These are phyloP conservation scores for Luffa acutangula DNA, from an alignment of 306 rosid genomes.

Conservation along the genomic window DNA sequence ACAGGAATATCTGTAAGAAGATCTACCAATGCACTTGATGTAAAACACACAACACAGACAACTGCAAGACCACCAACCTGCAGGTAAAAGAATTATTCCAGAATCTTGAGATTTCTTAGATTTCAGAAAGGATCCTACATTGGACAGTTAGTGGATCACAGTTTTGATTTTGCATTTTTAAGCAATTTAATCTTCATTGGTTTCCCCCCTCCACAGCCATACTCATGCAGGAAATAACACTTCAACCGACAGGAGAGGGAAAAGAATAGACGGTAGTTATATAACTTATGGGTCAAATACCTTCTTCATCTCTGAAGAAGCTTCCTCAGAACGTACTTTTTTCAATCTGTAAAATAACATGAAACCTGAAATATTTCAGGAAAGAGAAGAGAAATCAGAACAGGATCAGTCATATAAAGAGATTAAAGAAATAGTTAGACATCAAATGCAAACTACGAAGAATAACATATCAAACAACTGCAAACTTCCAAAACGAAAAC, in stretches of 20 bases:
- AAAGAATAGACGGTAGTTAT: background rate
- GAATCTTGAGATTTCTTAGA: background rate
- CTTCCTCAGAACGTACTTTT: constrained; percentile 54
- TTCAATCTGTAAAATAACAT: constrained; percentile 36
- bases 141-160: background rate
- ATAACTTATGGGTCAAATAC: constrained; percentile 16
- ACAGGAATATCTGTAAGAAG: constrained; percentile 52
- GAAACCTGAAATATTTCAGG: constrained; percentile 28
- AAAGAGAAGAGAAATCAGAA: background rate
- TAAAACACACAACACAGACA: constrained; percentile 44
- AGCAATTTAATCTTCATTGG: background rate
- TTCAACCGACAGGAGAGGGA: background rate
- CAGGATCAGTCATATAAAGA: background rate
- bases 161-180: background rate
- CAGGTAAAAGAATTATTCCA: constrained; percentile 5
- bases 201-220: background rate
- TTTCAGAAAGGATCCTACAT: background rate
- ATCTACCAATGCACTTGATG: constrained; percentile 48
- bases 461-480: background rate
- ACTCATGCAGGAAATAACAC: background rate
- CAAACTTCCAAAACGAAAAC: background rate
- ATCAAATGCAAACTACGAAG: background rate
- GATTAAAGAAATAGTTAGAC: background rate
- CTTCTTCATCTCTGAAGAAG: constrained; percentile 69
- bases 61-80: constrained; percentile 60